These are phyloP conservation scores for Elymus sibiricus DNA, from an alignment of 176 grass and related monocot species.

Conservation along the genomic window DNA sequence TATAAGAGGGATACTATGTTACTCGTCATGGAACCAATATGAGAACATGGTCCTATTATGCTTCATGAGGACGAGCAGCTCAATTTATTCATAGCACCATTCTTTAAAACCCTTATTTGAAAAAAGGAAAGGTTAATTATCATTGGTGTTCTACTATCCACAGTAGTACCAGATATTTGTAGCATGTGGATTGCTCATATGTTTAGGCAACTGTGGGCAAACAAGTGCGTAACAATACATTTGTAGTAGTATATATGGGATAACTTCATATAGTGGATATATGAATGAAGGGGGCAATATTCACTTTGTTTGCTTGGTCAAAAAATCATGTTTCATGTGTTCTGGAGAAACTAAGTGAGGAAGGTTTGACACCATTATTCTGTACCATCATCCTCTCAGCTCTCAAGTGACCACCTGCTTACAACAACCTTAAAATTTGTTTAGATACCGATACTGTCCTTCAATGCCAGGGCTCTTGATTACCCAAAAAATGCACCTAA, in stretches of 20 bases:
- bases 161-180: not conserved
- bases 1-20: not conserved
- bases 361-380: not conserved
- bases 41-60: not conserved
- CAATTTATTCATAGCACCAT: not conserved
- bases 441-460: too few relatives aligned
- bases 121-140: not conserved
- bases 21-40: not conserved
- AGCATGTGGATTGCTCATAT: not conserved
- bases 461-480: not conserved
- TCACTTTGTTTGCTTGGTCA: not conserved
- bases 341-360: too few relatives aligned
- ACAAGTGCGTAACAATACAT: too few relatives aligned
- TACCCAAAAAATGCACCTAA: not conserved
- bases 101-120: not conserved
- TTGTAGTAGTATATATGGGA: not conserved
- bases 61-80: not conserved
- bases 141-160: too few relatives aligned
- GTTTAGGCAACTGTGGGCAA: not conserved
- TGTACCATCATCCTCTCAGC: not conserved
- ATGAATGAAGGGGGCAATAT: not conserved
- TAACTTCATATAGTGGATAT: not conserved
- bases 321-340: too few relatives aligned
- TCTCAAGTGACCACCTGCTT: not conserved
- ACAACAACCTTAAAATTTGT: not conserved